Base-by-base conservation (phyloP, 2,329 filamentous ascomycete species). In the Mycosphaerelloides madeirae region DNA sequence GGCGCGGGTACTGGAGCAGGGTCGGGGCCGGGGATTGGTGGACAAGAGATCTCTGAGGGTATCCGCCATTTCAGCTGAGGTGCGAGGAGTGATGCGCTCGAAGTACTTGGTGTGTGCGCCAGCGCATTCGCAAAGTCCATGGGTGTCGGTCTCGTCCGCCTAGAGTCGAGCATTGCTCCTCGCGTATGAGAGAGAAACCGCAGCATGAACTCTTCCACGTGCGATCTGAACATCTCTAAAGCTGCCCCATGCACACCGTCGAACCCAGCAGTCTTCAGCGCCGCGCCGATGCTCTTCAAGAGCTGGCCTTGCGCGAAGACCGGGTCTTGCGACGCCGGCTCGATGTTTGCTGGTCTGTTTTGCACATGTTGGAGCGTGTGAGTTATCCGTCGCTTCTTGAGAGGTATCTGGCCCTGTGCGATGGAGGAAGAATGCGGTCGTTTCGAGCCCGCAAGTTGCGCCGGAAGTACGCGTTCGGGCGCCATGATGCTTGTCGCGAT, bases 201-300 rank as follows among this genome's bases (percentile, higher is more conserved):
- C 34, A 73, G 68, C 76, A 56, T 77, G 80, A 77, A 82, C 61
- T 80, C 76, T 64, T 83, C 78, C 16, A 75, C 70, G 32, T 74
- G 66, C 44, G 68, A 69, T 41, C 75, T 67, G 49, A 83, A 75
- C 53, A 71, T 69, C 54, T 81, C 76, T 51, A 83, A 57, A 31
- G 78, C 80, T 18, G 72, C 68, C 8, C 78, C 72, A 41, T 72
- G 71, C 18, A 76, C 76, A 44, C 71, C 60, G 25, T 78, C 75
- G 56, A 80, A 82, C 3, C 79, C 79, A 16, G 68, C 68, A 44
- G 71, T 66, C 41, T 65, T 68, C 53, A 79, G 68, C 44, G 72
- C 68, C 40, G 73, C 68, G 18, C 72, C 70, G 50, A 83, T 76
- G 33, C 75, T 74, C 52, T 77, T 72, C 37, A 73, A 66, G 47